These are phyloP conservation scores for Lactuca sativa DNA, from an alignment of 129 eudicot genomes.

Conservation along the genomic window DNA sequence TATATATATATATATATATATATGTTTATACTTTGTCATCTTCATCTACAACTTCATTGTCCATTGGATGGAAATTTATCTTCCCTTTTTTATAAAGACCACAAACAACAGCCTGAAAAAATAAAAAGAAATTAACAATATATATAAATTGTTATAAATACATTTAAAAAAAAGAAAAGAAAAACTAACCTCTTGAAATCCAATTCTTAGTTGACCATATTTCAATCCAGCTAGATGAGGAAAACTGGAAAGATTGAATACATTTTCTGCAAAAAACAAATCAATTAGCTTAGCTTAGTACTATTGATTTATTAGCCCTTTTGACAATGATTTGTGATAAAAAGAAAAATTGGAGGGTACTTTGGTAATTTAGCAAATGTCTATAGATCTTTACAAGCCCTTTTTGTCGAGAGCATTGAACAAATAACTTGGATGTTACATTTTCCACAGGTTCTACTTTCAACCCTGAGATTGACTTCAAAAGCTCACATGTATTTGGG, in stretches of 20 bases:
- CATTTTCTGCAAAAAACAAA: constrained; percentile 80
- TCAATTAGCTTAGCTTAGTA: constrained; percentile 3
- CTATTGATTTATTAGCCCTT: constrained; percentile 3
- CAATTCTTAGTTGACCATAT: constrained; percentile 67
- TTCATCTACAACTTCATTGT: constrained; percentile 69
- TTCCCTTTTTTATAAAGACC: constrained; percentile 74
- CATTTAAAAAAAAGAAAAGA: not conserved
- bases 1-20: too few species aligned
- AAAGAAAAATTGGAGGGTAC: constrained; percentile 40
- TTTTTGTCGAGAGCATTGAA: constrained; percentile 96
- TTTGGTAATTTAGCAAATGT: constrained; percentile 93
- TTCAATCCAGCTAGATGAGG: constrained; percentile 69
- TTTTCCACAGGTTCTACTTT: constrained; percentile 91
- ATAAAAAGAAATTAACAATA: not conserved
- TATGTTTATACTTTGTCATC: constrained; percentile 72
- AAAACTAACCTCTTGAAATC: constrained; percentile 75
- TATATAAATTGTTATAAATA: not conserved
- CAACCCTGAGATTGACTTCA: constrained; percentile 84
- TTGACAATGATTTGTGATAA: constrained; percentile 1
- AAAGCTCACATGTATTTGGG: constrained; percentile 80
- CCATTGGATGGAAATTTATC: constrained; percentile 83
- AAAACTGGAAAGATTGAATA: constrained; percentile 80
- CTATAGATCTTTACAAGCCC: constrained; percentile 93
- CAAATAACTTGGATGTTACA: constrained; percentile 95
- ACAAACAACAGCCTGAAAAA: constrained; percentile 81